Base-by-base conservation (phyloP, 805 yeast species). In the Wickerhamomyces bisporus region DNA sequence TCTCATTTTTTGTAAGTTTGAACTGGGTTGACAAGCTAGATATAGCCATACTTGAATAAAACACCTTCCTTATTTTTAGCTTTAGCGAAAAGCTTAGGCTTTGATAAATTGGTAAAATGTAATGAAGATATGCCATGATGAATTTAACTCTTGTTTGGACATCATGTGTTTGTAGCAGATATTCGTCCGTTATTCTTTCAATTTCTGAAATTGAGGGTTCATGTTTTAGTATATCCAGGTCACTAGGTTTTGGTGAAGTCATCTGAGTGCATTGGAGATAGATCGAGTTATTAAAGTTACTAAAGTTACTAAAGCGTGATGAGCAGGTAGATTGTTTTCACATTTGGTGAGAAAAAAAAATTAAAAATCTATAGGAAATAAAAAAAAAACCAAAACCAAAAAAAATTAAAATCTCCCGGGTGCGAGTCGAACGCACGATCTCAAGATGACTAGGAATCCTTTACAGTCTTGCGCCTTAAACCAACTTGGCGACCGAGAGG, bases 401-500 rank as follows among this genome's bases (percentile, higher is more conserved):
- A 36, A 36, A 39, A 41, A 31, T 21, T 7, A 20, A 29, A 37
- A 7, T 46, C 50, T 46, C 50, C 35, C 42, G 50, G 50, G 50
- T 38, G 50, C 40, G 50, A 44, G 43, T 44, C 50, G 48, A 44
- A 46, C 48, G 41, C 49, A 38, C 49, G 49, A 45, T 45, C 42
- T 45, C 42, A 39, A 45, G 49, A 45, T 45, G 20, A 38, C 49
- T 37, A 32, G 30, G n/a, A 26, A 18, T 19, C 43, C 43, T 26
- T 44, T 44, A 44, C 48, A 44, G 48, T 44, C 48, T 44, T 40
- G 45, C 48, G 48, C 48, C 48, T 42, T 44, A 44, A 42, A 44
- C 48, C 48, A 44, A 44, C 48, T 45, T 45, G 48, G 48, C 48
- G 30, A 45, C 48, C 48, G 46, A 45, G 48, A 45, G 48, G 8